These are phyloP conservation scores for Collariella sp. DNA, from an alignment of 495 filamentous ascomycete genomes.

Conservation along the genomic window DNA sequence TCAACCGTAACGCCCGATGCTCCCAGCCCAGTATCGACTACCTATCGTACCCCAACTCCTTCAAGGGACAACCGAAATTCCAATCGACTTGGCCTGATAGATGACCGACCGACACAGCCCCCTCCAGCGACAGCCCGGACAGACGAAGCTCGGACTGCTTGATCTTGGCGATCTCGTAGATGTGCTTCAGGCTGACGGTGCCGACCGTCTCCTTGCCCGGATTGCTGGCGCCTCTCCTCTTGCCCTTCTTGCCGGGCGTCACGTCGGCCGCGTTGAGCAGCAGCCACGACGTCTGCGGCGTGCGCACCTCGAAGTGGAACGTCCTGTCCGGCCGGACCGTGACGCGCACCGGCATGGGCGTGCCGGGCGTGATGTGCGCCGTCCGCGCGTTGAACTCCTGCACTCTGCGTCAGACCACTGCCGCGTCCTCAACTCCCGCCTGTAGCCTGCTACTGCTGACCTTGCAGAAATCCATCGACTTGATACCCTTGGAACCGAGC, in stretches of 20 bases:
- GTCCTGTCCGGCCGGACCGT: constrained; percentile 89
- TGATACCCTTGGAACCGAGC: constrained; percentile 94
- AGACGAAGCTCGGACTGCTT: constrained; percentile 79
- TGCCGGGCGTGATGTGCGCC: constrained; percentile 70
- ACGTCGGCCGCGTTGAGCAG: constrained; percentile 77
- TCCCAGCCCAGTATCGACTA: constrained; percentile 5
- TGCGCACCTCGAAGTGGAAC: constrained; percentile 89
- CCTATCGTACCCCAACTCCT: background rate
- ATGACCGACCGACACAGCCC: constrained; percentile 79
- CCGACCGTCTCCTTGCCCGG: constrained; percentile 75
- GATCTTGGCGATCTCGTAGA: constrained; percentile 97
- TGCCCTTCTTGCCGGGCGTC: constrained; percentile 60
- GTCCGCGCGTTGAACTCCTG: constrained; percentile 98
- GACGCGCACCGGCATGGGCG: constrained; percentile 81
- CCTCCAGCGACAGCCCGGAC: constrained; percentile 69
- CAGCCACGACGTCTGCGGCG: constrained; percentile 82
- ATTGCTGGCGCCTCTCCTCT: constrained; percentile 66
- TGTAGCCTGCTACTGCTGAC: constrained; percentile 40
- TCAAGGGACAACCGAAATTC: constrained; percentile 69
- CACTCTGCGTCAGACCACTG: background rate
- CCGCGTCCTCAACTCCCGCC: background rate
- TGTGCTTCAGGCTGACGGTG: constrained; percentile 81
- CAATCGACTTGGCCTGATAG: constrained; percentile 78
- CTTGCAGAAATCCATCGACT: constrained; percentile 99
- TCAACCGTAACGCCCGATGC: constrained; percentile 24